phyloP scores from a whole-genome alignment of 2,329 filamentous ascomycete species.

The Penicillium italicum region DNA sequence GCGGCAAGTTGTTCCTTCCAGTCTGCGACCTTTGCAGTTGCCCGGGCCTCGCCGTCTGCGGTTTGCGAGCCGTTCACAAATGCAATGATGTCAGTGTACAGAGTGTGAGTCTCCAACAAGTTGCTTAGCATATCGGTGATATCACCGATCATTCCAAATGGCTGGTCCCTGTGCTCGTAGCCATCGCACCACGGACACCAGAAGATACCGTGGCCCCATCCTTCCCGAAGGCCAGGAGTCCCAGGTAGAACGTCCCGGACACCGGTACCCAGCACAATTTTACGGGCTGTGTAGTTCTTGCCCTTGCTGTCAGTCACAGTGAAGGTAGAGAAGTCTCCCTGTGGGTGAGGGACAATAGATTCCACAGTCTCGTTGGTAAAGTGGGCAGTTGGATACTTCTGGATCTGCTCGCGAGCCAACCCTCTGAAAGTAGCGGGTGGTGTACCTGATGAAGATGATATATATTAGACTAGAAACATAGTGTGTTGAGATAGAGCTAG shows the following conservation, averaged over 20 bases:
- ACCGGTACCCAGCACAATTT: slow-evolving; percentile 58
- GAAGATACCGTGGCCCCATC: slow-evolving; percentile 58
- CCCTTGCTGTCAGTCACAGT: slow-evolving; percentile 38
- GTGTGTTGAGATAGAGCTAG: background rate
- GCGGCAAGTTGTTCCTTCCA: slow-evolving; percentile 51
- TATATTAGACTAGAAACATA: background rate
- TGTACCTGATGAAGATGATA: background rate
- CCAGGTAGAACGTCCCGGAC: slow-evolving; percentile 53
- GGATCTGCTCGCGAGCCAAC: slow-evolving; percentile 52
- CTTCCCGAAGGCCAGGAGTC: slow-evolving; percentile 54
- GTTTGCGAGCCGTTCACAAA: slow-evolving; percentile 61
- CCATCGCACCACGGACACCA: slow-evolving; percentile 67
- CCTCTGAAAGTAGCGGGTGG: slow-evolving; percentile 53
- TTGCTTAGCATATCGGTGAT: slow-evolving; percentile 46
- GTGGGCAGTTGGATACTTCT: slow-evolving; percentile 49
- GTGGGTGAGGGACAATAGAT: slow-evolving; percentile 15
- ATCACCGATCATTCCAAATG: slow-evolving; percentile 52
- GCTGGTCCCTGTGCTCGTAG: slow-evolving; percentile 58
- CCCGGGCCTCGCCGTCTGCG: slow-evolving; percentile 37
- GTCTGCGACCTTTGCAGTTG: slow-evolving; percentile 42
- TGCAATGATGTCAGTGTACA: slow-evolving; percentile 55
- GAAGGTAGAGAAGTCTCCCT: slow-evolving; percentile 47
- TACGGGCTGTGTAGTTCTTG: slow-evolving; percentile 47
- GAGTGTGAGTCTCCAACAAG: slow-evolving; percentile 52
- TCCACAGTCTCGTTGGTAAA: slow-evolving; percentile 50